Evolutionary conservation across 192 early-diverging fungal genomes (phyloP), one percentile per base, ranked within the genome.

Genomic region (Diversispora eburnea): DNA sequence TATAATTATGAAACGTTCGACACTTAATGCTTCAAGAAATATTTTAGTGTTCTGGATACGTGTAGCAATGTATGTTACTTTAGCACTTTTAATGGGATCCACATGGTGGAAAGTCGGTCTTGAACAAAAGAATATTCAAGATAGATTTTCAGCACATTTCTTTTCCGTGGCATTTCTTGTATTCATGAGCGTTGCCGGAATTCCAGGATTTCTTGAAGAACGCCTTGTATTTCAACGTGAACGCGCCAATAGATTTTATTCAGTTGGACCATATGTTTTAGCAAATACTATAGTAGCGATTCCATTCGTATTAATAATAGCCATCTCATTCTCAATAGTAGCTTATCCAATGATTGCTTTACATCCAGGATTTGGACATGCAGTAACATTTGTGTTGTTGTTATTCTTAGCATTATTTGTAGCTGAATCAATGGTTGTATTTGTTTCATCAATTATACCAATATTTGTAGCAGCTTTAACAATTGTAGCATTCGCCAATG

Each of bases 271-370:
- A 22, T 68, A 68, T 41, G 66, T 54, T 39, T 68, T 68, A 39
- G 66, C 66, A 10, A 68, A 68, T 68, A 52, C 51, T 5, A 39
- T 68, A 52, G 41, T 68, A 17, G 48, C 66, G 13, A 54, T 54
- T 9, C 66, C 66, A 7, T 68, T 68, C 25, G 45, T 68, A 54
- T n/a, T 68, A 12, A 51, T 68, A 9, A 52, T 68, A 22, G 47
- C 66, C 12, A 5, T 25, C 5, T 52, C 66, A 51, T 68, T 68
- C 41, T 39, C 66, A 5, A 19, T 39, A 2, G 22, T 51, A 5
- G 66, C 66, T 48, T 68, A 68, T 49, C 66, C 66, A 10, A 68
- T 68, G 66, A 68, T 68, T 46, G 66, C 48, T 17, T 22, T 68
- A 41, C 47, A 68, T 52, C 12, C 4, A 7, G 43, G 43, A 19